phyloP scores from a whole-genome alignment of 169 alveolate species.

The Plasmodium billcollinsi region DNA sequence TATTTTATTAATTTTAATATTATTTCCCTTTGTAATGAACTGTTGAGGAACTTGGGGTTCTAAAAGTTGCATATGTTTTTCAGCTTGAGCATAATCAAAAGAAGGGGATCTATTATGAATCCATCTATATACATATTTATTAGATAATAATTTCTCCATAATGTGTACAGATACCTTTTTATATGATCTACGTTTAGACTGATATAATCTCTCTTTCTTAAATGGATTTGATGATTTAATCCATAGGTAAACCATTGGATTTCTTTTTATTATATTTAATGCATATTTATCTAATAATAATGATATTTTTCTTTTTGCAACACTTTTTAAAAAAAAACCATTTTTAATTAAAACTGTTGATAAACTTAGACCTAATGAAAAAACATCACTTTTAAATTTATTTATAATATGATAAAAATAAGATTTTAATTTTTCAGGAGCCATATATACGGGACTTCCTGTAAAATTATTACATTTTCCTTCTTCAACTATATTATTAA shows the following conservation, averaged over 20 bases:
- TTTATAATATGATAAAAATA: slow-evolving; percentile 16
- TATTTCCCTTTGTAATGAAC: not conserved
- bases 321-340: slow-evolving; percentile 15
- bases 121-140: slow-evolving; percentile 52
- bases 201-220: slow-evolving; percentile 17
- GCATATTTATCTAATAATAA: slow-evolving; percentile 13
- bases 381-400: slow-evolving; percentile 63
- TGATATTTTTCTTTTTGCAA: slow-evolving; percentile 16
- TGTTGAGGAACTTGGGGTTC: not conserved
- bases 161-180: slow-evolving; percentile 18
- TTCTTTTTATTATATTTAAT: slow-evolving; percentile 19
- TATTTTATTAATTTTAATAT: not conserved
- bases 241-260: slow-evolving; percentile 66
- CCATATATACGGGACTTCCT: slow-evolving; percentile 44
- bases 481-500: slow-evolving; percentile 40
- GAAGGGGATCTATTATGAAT: slow-evolving; percentile 5
- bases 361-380: slow-evolving; percentile 63
- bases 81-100: slow-evolving; percentile 16
- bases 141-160: slow-evolving; percentile 24
- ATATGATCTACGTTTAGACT: slow-evolving; percentile 42
- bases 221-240: slow-evolving; percentile 40
- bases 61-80: slow-evolving; percentile 1
- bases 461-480: slow-evolving; percentile 33
- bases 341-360: slow-evolving; percentile 37
- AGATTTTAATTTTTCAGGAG: slow-evolving; percentile 56